Evolutionary conservation across 129 eudicot genomes (phyloP).

Genomic region (carrot (Daucus carota)): DNA sequence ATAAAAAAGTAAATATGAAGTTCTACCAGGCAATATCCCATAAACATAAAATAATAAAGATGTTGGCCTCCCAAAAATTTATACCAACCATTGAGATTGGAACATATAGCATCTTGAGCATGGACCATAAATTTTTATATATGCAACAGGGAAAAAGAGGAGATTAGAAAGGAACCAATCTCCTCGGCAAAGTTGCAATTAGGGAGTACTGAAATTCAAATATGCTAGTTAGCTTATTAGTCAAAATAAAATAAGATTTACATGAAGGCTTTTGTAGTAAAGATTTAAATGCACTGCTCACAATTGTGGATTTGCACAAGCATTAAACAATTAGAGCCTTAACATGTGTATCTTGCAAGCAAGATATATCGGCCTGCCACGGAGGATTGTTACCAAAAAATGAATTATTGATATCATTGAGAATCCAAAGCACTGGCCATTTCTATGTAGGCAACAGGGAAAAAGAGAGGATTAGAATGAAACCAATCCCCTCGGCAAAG

Average conservation of each 20-base stretch:
- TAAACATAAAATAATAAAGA: neutral
- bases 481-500: conserved; percentile 72
- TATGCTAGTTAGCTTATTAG: neutral
- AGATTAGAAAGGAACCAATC: conserved; percentile 29
- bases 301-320: neutral
- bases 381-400: conserved; percentile 14
- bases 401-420: neutral
- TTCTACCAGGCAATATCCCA: neutral
- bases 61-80: conserved; percentile 19
- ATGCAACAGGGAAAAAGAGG: conserved; percentile 94
- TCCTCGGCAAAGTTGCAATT: conserved; percentile 76
- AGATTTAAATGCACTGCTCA: neutral
- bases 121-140: conserved; percentile 22
- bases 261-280: neutral
- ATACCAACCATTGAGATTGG: conserved; percentile 7
- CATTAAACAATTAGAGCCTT: neutral
- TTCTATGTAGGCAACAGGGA: conserved; percentile 69
- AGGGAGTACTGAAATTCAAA: neutral
- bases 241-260: neutral
- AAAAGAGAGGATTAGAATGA: conserved; percentile 47
- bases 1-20: neutral
- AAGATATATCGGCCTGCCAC: conserved; percentile 17
- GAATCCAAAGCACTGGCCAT: conserved; percentile 21
- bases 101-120: neutral
- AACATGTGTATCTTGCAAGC: neutral